Evolutionary conservation across 2,329 filamentous ascomycete genomes (phyloP), one percentile per base, ranked within the genome.

Genomic region (Chaetomiaceae sp.): DNA sequence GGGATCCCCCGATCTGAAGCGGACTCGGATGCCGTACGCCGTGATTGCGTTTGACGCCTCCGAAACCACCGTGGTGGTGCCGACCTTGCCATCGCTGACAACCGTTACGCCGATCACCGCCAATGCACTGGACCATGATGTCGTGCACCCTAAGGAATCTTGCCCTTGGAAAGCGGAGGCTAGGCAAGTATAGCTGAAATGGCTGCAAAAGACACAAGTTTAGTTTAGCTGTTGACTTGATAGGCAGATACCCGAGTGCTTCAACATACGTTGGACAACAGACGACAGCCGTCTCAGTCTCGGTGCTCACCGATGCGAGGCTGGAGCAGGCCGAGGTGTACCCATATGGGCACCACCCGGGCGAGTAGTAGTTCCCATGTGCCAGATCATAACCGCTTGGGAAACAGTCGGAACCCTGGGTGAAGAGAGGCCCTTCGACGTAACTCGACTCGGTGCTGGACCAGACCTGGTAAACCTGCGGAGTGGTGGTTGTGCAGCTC

Each of bases 281-380:
- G 3, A 63, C 48, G 8, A 62, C 51, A 2, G 61, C 64, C n/a
- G 64, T 66, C 54, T 65, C 63, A 12, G 61, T 61, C 42, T 54
- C 50, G 7, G 55, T 55, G 22, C 52, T 56, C 34, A 53, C 20
- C 1, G 56, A 43, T 14, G 58, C 49, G 23, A 59, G 37, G 23
- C 55, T 64, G 20, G 63, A 61, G 42, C 64, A 66, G 27, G 63
- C 64, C 15, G 60, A 46, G 6, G 64, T 66, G 54, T 66, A 65
- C 8, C 64, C 64, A 29, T 50, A 40, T 3, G 64, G 64, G 33
- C 64, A 66, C 36, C 59, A 52, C 3, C 59, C 64, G 8, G 64
- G 64, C 17, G 63, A 66, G 54, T 64, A 65, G 54, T 66, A 65
- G 14, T 61, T 59, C 9, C 56, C 53, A 11, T 63, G 58, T 27